These are phyloP conservation scores for Hypoxylon sp. DNA, from an alignment of 2,329 filamentous ascomycete species.

Conservation along the genomic window DNA sequence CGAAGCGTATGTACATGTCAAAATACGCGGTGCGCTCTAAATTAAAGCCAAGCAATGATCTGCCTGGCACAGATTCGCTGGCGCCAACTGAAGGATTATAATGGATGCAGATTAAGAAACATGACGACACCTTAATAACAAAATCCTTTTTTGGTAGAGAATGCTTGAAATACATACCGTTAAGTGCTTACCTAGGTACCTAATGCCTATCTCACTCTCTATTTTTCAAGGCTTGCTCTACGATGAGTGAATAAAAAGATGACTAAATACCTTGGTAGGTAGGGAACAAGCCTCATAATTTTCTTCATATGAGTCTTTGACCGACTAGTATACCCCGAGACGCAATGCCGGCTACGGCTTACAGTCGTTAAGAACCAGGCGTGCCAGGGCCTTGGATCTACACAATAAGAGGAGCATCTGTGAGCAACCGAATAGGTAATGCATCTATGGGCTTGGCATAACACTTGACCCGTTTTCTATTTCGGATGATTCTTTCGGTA, in stretches of 20 bases:
- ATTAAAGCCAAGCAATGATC: conserved; percentile 36
- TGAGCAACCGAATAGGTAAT: conserved; percentile 17
- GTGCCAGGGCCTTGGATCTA: conserved; percentile 10
- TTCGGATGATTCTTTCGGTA: conserved; percentile 36
- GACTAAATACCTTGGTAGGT: background rate
- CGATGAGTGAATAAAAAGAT: background rate
- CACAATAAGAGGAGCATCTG: conserved; percentile 14
- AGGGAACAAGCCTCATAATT: background rate
- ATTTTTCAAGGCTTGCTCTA: background rate
- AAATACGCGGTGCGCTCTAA: conserved; percentile 30
- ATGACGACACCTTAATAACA: conserved; percentile 34
- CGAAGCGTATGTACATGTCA: conserved; percentile 17
- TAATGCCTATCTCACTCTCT: background rate
- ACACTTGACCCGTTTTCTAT: conserved; percentile 45
- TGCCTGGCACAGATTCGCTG: conserved; percentile 26
- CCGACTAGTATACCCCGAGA: background rate
- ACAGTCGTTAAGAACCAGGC: background rate
- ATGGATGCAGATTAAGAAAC: conserved; percentile 29
- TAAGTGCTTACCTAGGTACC: background rate
- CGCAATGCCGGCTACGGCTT: background rate
- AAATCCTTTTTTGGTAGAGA: background rate
- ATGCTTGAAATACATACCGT: background rate
- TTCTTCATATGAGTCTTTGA: background rate
- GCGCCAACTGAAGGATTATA: conserved; percentile 35
- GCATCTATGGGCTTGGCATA: conserved; percentile 33